phyloP scores from a whole-genome alignment of 1,284 basidiomycete genomes.

The Leccinum solheimii region DNA sequence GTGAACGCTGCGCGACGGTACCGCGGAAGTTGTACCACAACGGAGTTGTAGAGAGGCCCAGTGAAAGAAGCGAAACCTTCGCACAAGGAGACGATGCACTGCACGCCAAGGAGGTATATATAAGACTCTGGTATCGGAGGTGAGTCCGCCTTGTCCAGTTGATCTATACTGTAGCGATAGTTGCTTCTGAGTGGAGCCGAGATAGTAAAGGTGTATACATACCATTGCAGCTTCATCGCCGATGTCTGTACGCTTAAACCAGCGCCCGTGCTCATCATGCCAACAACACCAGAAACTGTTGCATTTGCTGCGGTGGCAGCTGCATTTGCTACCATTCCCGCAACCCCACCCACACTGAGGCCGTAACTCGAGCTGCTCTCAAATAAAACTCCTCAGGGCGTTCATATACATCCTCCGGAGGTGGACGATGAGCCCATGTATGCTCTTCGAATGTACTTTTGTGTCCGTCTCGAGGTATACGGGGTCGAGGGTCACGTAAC shows the following conservation, averaged over 20 bases:
- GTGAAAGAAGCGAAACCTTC: slow-evolving; percentile 83
- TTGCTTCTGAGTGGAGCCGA: neutral
- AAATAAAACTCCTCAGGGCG: slow-evolving; percentile 78
- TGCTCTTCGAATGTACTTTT: slow-evolving; percentile 63
- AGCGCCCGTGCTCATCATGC: slow-evolving; percentile 63
- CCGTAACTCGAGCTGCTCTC: slow-evolving; percentile 42
- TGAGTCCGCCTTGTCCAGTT: slow-evolving; percentile 93
- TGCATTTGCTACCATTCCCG: slow-evolving; percentile 81
- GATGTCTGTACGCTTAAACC: slow-evolving; percentile 50
- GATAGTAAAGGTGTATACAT: slow-evolving; percentile 25
- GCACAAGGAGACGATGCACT: slow-evolving; percentile 85
- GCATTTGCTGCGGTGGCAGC: slow-evolving; percentile 82
- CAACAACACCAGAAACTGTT: slow-evolving; percentile 72
- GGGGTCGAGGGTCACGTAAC: slow-evolving; percentile 21
- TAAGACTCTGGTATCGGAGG: slow-evolving; percentile 92
- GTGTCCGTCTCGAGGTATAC: slow-evolving; percentile 34
- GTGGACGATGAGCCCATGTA: slow-evolving; percentile 87
- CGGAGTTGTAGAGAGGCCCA: slow-evolving; percentile 66
- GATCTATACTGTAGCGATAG: slow-evolving; percentile 73
- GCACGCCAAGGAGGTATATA: slow-evolving; percentile 87
- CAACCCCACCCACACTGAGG: slow-evolving; percentile 69
- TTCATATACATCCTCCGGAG: slow-evolving; percentile 92
- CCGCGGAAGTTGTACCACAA: slow-evolving; percentile 66
- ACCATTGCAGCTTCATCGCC: slow-evolving; percentile 87
- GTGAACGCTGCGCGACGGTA: no score